Evolutionary conservation across 2,329 filamentous ascomycete genomes (phyloP).

Genomic region (Aspergillus sp.): DNA sequence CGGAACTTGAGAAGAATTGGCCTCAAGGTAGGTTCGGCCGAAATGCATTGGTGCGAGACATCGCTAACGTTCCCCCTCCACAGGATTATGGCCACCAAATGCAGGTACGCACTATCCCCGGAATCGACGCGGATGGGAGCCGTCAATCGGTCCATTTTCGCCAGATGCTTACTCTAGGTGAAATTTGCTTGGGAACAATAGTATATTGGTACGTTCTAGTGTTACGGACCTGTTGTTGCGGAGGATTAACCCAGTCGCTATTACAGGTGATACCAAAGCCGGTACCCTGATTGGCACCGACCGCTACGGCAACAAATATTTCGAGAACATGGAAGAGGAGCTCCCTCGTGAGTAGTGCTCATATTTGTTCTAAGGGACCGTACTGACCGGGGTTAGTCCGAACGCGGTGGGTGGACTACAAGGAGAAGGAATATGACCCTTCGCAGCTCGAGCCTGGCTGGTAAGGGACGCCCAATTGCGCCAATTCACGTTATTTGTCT

Average conservation of each 20-base stretch:
- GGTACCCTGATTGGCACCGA: slow-evolving; percentile 82
- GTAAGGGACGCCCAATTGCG: slow-evolving; percentile 36
- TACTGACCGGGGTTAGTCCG: slow-evolving; percentile 60
- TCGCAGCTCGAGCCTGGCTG: slow-evolving; percentile 88
- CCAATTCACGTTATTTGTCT: not conserved
- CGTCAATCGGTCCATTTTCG: not conserved
- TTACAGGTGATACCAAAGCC: slow-evolving; percentile 88
- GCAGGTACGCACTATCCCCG: slow-evolving; percentile 60
- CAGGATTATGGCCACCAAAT: slow-evolving; percentile 91
- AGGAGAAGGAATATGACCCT: slow-evolving; percentile 66
- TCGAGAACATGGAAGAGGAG: slow-evolving; percentile 86
- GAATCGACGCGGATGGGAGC: slow-evolving; percentile 4
- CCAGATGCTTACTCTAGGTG: slow-evolving; percentile 22
- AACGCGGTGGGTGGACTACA: slow-evolving; percentile 97
- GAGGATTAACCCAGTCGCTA: slow-evolving; percentile 24
- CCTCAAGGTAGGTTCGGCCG: slow-evolving; percentile 64
- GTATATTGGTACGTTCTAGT: slow-evolving; percentile 41
- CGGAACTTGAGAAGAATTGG: slow-evolving; percentile 85
- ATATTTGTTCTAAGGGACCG: slow-evolving; percentile 8
- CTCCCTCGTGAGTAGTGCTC: slow-evolving; percentile 67
- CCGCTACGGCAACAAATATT: slow-evolving; percentile 96
- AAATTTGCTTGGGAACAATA: slow-evolving; percentile 20
- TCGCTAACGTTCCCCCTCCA: slow-evolving; percentile 40
- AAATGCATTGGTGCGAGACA: not conserved
- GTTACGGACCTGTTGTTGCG: not conserved